Conservation (phyloP, 495 filamentous ascomycete species). For the Astrothelium macrocarpum region DNA sequence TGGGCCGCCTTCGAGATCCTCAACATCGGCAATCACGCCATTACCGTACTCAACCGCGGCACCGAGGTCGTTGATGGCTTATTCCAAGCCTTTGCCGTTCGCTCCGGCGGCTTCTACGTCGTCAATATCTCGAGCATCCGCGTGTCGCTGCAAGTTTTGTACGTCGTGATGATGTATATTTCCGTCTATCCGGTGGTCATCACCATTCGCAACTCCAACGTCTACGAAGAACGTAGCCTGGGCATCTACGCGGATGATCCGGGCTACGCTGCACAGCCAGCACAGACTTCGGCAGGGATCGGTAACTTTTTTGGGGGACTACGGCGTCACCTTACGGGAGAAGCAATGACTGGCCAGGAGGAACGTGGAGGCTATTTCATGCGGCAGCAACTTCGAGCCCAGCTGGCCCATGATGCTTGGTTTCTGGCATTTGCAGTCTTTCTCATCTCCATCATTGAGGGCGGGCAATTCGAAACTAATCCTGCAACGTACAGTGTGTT, state of each 20-base stretch:
- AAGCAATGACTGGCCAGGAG: slow-evolving; percentile 13
- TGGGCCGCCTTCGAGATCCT: slow-evolving; percentile 75
- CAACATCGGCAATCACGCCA: slow-evolving; percentile 59
- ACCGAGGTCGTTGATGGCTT: slow-evolving; percentile 61
- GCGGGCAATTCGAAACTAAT: slow-evolving; percentile 51
- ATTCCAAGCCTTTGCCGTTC: slow-evolving; percentile 76
- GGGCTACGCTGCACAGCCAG: slow-evolving; percentile 8
- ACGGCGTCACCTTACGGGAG: slow-evolving; percentile 23
- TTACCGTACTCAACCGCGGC: slow-evolving; percentile 37
- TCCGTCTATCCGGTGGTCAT: slow-evolving; percentile 56
- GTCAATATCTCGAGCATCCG: slow-evolving; percentile 60
- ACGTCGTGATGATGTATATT: slow-evolving; percentile 91
- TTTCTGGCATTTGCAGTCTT: slow-evolving; percentile 67
- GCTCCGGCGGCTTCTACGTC: slow-evolving; percentile 76
- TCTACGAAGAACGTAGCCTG: slow-evolving; percentile 50
- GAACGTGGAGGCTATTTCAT: slow-evolving; percentile 46
- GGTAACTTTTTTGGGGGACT: slow-evolving; percentile 20
- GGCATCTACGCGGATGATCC: slow-evolving; percentile 54
- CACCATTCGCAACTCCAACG: slow-evolving; percentile 38
- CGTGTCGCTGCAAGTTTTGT: slow-evolving; percentile 66
- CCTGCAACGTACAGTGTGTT: slow-evolving; percentile 68
- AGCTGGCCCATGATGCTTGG: slow-evolving; percentile 82
- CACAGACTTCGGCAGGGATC: slow-evolving; percentile 8
- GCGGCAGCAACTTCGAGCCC: slow-evolving; percentile 63
- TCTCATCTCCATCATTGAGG: slow-evolving; percentile 66